Percentiles rank a stretch among this genome's conserved stretches.
phyloP scores from a whole-genome alignment of 78 protist species.

The Dictyostelium purpureum region DNA sequence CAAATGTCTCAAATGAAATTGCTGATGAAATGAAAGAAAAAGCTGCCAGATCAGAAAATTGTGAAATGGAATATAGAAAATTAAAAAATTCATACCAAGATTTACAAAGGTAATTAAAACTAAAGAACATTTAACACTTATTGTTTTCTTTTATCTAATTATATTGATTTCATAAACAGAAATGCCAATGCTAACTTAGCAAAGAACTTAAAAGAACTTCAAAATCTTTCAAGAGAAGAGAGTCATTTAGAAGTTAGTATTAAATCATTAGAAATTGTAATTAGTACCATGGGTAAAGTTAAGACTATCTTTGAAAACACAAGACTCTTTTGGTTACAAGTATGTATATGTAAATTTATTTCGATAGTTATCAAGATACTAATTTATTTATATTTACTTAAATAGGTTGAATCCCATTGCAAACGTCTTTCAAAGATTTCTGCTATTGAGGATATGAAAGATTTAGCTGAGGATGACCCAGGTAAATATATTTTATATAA shows the following conservation, averaged over 20 bases:
- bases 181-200: slow-evolving; percentile 8
- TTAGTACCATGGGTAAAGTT: neutral
- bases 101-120: too few species aligned
- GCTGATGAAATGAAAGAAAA: neutral
- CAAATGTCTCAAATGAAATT: neutral
- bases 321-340: neutral
- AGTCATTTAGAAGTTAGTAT: neutral
- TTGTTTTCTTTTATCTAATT: too few species aligned
- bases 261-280: neutral
- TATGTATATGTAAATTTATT: too few species aligned
- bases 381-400: too few species aligned
- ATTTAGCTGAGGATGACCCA: neutral
- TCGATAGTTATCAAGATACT: too few species aligned
- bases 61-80: neutral
- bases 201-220: neutral
- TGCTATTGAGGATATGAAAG: neutral
- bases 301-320: neutral
- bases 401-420: neutral
- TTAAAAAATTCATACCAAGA: neutral
- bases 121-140: too few species aligned
- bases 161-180: too few species aligned
- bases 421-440: neutral
- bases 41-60: neutral
- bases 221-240: neutral
- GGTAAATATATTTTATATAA: too few species aligned